phyloP scores from a whole-genome alignment of 495 filamentous ascomycete species.

The Annulohypoxylon stygium region DNA sequence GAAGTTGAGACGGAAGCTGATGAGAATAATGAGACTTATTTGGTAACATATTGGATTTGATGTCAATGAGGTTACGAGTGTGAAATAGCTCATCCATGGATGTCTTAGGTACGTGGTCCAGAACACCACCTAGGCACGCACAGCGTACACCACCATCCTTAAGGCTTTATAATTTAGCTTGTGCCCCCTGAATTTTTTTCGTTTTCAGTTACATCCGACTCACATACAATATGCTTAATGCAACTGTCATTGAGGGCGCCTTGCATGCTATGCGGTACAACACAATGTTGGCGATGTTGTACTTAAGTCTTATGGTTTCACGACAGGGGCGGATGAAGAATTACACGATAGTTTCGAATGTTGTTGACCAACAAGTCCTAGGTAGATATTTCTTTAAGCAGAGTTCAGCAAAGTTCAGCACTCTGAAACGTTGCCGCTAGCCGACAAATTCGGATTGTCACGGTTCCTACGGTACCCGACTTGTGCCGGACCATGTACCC shows the following conservation, averaged over 20 bases:
- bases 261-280: constrained; percentile 4
- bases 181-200: constrained; percentile 2
- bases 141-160: neutral
- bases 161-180: constrained; percentile 20
- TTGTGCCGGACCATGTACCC: neutral
- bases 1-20: neutral
- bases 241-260: constrained; percentile 1
- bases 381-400: neutral
- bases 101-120: constrained; percentile 30
- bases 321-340: constrained; percentile 18
- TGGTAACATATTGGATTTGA: neutral
- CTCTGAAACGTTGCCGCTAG: neutral
- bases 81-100: constrained; percentile 24
- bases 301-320: constrained; percentile 14
- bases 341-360: constrained; percentile 8
- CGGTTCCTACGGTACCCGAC: neutral
- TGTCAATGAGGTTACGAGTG: neutral
- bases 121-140: constrained; percentile 4
- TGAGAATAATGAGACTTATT: neutral
- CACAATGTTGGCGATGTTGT: neutral
- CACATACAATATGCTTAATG: constrained; percentile 9
- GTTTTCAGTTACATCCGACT: constrained; percentile 35
- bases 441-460: neutral
- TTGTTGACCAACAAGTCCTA: neutral
- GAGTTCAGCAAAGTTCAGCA: neutral